Evolutionary conservation across 192 early-diverging fungal genomes (phyloP), one percentile per base, ranked within the genome.

Genomic region (Mortierella antarctica): DNA sequence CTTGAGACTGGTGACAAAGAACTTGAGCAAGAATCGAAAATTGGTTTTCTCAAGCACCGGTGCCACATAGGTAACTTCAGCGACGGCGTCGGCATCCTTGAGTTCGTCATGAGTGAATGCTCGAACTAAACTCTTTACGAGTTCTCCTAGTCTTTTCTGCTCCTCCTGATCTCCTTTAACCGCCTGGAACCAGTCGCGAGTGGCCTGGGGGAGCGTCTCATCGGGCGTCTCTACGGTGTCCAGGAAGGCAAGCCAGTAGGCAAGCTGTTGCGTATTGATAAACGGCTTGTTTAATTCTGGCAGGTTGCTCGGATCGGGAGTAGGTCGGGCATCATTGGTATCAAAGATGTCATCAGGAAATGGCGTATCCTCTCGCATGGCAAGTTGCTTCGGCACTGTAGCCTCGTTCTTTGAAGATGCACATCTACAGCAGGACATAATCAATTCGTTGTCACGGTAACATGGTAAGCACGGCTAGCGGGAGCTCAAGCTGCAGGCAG

Each of bases 81-180:
- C 11, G 15, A 67, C 44, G 45, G 41, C 50, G 18, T 6, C 21
- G 2, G 18, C 2, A 12, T 46, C 51, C 42, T 67, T 56, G n/a
- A 67, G 5, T 54, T 46, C 65, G 18, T 67, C 65, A 14, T 18
- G 40, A 23, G 21, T 57, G 21, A 67, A 54, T 1, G 51, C 20
- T 4, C 53, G 17, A 2, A 47, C n/a, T 18, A 57, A 7, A 7
- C 56, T 20, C 3, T 41, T 56, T 2, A 54, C 53, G 15, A 67
- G n/a, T n/a, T 6, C 45, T 7, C 23, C 20, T 0, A 67, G 31
- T 13, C 65, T 15, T 21, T 23, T 54, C 40, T 46, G 2, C 10
- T 67, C 65, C 8, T 67, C 65, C 21, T 7, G 10, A 58, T 58
- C 39, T 5, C n/a, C 7, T 17, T 31, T 40, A 7, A 9, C 41